Base-by-base conservation (phyloP, 768 basidiomycete species). In the Phanerochaete sordida region DNA sequence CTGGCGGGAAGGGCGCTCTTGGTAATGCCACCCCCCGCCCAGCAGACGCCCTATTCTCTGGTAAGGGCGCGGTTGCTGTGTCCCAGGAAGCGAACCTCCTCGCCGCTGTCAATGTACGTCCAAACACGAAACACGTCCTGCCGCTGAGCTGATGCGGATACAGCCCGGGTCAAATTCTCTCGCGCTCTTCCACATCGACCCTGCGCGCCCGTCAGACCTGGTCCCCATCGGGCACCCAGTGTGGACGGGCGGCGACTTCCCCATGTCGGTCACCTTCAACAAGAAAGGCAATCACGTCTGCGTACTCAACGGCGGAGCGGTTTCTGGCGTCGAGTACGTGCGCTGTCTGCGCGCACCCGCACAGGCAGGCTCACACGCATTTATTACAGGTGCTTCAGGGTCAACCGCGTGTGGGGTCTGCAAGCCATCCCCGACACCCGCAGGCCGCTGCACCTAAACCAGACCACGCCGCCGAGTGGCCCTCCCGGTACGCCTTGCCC, bases 401-500 rank as follows among this genome's bases (percentile, higher is more conserved):
- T 78, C 31, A 78, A 84, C 68, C 66, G 33, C 7, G 7, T 6
- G 7, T 35, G 6, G 7, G 33, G 33, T 13, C 33, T 35, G 33
- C 6, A 13, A 72, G 68, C 76, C 11, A 72, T 78, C 21, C 55
- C 72, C 28, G 76, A 77, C 70, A 77, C 79, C 7, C 69, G 74
- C 13, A 78, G 81, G 45, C 68, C 76, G 19, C 71, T 82, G 30
- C 68, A 69, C 31, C 68, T 83, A 57, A 80, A 80, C 66, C 82
- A 82, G 66, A 81, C 81, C 9, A 80, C 80, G 45, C 80, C 80
- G 44, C 76, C 81, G 0, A 79, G 69, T 19, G 81, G 82, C 8
- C 81, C 81, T 6, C 33, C 33, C 33, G 33, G 7, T 6, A 35
- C 33, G 33, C n/a, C n/a, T n/a, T n/a, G n/a, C n/a, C n/a, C n/a